Evolutionary conservation across 2,329 filamentous ascomycete genomes (phyloP).

Genomic region (Pseudomassariella vexata): DNA sequence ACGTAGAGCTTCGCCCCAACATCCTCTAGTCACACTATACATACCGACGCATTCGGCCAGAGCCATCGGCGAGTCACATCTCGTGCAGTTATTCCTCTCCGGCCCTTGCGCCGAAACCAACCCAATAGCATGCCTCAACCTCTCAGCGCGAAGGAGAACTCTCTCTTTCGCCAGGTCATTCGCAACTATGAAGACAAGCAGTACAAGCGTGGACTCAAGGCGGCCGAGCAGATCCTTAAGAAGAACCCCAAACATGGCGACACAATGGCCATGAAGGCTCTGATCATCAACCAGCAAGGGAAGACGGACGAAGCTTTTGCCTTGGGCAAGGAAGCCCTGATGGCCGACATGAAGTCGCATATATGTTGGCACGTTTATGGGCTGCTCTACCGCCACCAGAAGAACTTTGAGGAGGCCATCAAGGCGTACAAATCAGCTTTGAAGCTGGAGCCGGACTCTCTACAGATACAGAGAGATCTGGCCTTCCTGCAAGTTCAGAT

Average conservation of each 20-base stretch:
- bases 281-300: slow-evolving; percentile 89
- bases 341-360: slow-evolving; percentile 97
- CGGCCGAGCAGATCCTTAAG: slow-evolving; percentile 91
- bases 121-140: slow-evolving; percentile 65
- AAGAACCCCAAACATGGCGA: slow-evolving; percentile 96
- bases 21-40: too few relatives aligned
- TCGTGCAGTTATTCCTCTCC: slow-evolving; percentile 1
- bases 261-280: slow-evolving; percentile 96
- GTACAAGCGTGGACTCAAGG: slow-evolving; percentile 91
- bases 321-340: slow-evolving; percentile 85
- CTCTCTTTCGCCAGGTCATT: slow-evolving; percentile 91
- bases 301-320: slow-evolving; percentile 92
- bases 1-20: too few relatives aligned
- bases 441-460: slow-evolving; percentile 85
- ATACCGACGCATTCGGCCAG: too few relatives aligned
- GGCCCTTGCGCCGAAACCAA: slow-evolving; percentile 5
- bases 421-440: slow-evolving; percentile 98
- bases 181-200: slow-evolving; percentile 98
- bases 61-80: too few relatives aligned
- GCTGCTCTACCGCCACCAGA: slow-evolving; percentile 82
- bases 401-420: slow-evolving; percentile 98
- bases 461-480: slow-evolving; percentile 89
- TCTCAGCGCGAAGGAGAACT: slow-evolving; percentile 80
- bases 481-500: slow-evolving; percentile 93
- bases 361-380: slow-evolving; percentile 99